These are phyloP conservation scores for Xylaria sp. DNA, from an alignment of 495 filamentous ascomycete genomes.

Conservation along the genomic window DNA sequence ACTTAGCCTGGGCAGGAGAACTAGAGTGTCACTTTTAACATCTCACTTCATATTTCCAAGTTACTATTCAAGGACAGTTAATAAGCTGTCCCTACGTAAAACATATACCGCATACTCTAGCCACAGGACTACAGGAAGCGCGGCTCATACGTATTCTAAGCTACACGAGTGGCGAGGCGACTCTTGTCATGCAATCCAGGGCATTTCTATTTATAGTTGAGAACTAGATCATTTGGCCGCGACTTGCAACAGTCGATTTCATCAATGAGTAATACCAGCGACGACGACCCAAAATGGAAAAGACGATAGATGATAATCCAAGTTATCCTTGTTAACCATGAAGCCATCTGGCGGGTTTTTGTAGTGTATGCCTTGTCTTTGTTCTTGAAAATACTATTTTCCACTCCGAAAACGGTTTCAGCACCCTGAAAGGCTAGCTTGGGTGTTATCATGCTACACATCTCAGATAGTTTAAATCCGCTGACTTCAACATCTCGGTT, in stretches of 20 bases:
- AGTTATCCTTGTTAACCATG: background rate
- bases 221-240: background rate
- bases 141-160: no score
- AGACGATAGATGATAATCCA: background rate
- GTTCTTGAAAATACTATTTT: background rate
- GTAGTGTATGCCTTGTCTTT: background rate
- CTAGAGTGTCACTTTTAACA: background rate
- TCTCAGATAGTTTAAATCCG: background rate
- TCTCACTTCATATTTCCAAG: background rate
- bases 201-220: background rate
- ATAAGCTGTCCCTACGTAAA: background rate
- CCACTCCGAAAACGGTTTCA: constrained; percentile 1
- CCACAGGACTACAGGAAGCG: background rate
- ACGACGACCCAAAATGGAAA: background rate
- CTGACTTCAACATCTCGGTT: background rate
- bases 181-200: background rate
- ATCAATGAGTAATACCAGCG: background rate
- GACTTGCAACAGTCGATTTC: background rate
- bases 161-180: background rate
- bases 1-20: background rate
- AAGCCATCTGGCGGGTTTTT: background rate
- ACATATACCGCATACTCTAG: background rate
- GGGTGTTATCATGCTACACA: background rate
- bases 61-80: background rate
- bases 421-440: background rate